Base-by-base conservation (phyloP, 2,329 filamentous ascomycete genomes). In the Colletotrichum sp. region DNA sequence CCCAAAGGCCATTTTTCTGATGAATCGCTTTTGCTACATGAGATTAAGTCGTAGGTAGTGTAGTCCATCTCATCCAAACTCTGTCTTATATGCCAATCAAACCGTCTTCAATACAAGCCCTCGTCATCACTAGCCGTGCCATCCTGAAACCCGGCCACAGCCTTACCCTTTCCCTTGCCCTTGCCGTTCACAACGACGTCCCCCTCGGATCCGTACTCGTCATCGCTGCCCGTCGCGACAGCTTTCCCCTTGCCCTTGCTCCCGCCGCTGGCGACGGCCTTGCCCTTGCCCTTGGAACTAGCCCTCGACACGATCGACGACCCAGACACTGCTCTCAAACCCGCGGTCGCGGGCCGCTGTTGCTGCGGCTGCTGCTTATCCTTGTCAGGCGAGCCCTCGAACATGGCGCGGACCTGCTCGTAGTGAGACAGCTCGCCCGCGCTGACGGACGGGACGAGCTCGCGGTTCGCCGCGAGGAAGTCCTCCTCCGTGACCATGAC, bases 391-490 rank as follows among this genome's bases (percentile, higher is more conserved):
- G 84, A 86, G 12, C 93, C 93, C 82, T 99, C 97, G 82, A 99
- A 99, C 22, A 92, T 91, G 22, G 90, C 92, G 52, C 97, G 89
- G 8, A 99, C 96, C 1, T 91, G 88, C 82, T 98, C 95, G 80
- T 99, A 99, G 83, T 99, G 97, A 64, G 94, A 91, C 55, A 99
- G 87, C 86, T 99, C 97, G 77, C 98, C 96, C 13, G 94, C 93
- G 81, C 95, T 98, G 68, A 99, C 97, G 86, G 94, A 96, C 19
- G 96, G 96, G n/a, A 99, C 93, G 55, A 99, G 90, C 86, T 99
- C 97, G 59, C 88, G 88, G 81, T 96, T 93, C 1, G 97, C 97
- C 30, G 91, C 91, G 27, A 94, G 83, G 82, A 99, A 99, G 84
- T 99, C 97, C 65, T 94, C 91, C 84, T 98, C 96, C 1, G 92